These are phyloP conservation scores for Tulasnella sp. DNA, from an alignment of 768 basidiomycete species.

Conservation along the genomic window DNA sequence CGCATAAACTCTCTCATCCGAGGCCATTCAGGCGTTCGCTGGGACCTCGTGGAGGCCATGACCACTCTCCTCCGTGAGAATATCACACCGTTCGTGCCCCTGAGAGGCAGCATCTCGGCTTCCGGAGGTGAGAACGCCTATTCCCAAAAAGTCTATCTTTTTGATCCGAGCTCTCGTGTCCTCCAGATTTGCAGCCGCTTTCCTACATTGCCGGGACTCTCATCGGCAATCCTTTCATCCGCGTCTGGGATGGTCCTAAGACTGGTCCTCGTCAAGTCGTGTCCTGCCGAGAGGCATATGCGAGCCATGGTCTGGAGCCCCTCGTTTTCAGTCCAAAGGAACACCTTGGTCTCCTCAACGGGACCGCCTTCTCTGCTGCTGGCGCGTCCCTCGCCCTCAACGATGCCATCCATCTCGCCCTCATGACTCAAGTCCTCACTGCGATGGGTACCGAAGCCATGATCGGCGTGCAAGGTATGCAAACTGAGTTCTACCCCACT, in stretches of 20 bases:
- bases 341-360: constrained; percentile 39
- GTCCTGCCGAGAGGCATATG: constrained; percentile 24
- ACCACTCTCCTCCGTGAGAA: constrained; percentile 54
- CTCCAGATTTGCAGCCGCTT: constrained; percentile 53
- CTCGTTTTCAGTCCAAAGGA: constrained; percentile 31
- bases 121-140: constrained; percentile 38
- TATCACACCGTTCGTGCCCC: constrained; percentile 57
- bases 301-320: constrained; percentile 43
- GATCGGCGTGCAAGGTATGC: constrained; percentile 41
- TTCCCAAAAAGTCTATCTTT: neutral
- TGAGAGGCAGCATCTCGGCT: constrained; percentile 73
- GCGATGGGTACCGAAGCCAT: constrained; percentile 79
- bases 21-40: constrained; percentile 76
- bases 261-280: constrained; percentile 19
- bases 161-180: neutral
- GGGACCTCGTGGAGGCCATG: constrained; percentile 72
- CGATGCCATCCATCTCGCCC: constrained; percentile 39
- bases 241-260: constrained; percentile 31
- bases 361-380: constrained; percentile 73
- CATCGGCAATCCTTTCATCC: constrained; percentile 67
- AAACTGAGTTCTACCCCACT: neutral
- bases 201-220: constrained; percentile 75
- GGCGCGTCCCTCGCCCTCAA: constrained; percentile 62
- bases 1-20: constrained; percentile 83
- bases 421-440: constrained; percentile 50